Evolutionary conservation across 495 filamentous ascomycete species (phyloP).

Genomic region (Podospora australis): DNA sequence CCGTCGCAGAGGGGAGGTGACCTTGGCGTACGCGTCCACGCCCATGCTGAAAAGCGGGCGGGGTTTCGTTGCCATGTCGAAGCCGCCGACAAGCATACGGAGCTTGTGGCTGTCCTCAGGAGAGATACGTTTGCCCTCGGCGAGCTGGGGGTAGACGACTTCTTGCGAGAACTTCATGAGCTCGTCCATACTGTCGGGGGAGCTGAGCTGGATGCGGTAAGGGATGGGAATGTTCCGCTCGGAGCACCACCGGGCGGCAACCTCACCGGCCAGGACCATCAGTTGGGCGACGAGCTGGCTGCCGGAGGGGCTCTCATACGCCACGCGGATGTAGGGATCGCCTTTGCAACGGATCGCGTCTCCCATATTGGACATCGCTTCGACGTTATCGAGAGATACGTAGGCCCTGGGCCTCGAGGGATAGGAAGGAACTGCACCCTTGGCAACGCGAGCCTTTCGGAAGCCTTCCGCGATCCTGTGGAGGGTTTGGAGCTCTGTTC

Average conservation of each 20-base stretch:
- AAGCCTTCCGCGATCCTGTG: slow-evolving; percentile 31
- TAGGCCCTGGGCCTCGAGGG: slow-evolving; percentile 25
- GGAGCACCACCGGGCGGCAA: slow-evolving; percentile 66
- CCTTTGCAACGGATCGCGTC: slow-evolving; percentile 19
- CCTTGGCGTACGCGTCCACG: slow-evolving; percentile 64
- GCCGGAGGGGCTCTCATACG: slow-evolving; percentile 18
- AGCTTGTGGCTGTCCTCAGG: slow-evolving; percentile 56
- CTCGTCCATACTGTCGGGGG: slow-evolving; percentile 38
- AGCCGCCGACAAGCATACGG: slow-evolving; percentile 49
- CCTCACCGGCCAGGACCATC: slow-evolving; percentile 74
- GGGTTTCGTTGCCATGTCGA: slow-evolving; percentile 43
- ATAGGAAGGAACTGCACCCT: slow-evolving; percentile 34
- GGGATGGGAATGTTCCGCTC: slow-evolving; percentile 71
- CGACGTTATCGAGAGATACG: slow-evolving; percentile 25
- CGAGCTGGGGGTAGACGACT: slow-evolving; percentile 44
- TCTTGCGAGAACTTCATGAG: slow-evolving; percentile 42
- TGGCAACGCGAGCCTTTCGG: slow-evolving; percentile 27
- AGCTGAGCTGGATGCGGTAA: slow-evolving; percentile 62
- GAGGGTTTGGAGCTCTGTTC: slow-evolving; percentile 27
- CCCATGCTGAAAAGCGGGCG: slow-evolving; percentile 57
- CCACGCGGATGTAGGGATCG: slow-evolving; percentile 37
- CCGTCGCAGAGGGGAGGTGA: slow-evolving; percentile 80
- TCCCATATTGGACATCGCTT: slow-evolving; percentile 3
- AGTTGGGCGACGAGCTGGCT: slow-evolving; percentile 38
- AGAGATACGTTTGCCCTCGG: slow-evolving; percentile 50